phyloP scores from a whole-genome alignment of 2,329 filamentous ascomycete species.

The Lasiodiplodia sp. region DNA sequence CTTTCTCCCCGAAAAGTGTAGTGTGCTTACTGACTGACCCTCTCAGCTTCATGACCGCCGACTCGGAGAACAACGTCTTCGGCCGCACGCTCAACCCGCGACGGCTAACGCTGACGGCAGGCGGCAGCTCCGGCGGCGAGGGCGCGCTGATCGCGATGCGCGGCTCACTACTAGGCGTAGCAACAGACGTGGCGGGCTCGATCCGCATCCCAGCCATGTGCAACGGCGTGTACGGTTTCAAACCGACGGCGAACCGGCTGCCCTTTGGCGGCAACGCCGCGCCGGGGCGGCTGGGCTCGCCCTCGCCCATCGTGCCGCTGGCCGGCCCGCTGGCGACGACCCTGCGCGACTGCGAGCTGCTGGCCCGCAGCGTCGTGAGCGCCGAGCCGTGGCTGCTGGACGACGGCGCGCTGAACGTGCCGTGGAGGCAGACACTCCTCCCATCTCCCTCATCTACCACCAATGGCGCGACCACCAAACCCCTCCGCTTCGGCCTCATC shows the following conservation, averaged over 20 bases:
- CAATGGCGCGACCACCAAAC: conserved; percentile 26
- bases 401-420: conserved; percentile 48
- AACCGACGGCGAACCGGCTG: conserved; percentile 55
- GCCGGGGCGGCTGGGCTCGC: conserved; percentile 26
- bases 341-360: conserved; percentile 50
- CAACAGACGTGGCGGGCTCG: conserved; percentile 66
- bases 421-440: conserved; percentile 52
- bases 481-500: conserved; percentile 29
- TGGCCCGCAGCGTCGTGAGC: conserved; percentile 52
- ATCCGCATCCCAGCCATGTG: conserved; percentile 90
- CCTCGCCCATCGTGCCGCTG: conserved; percentile 44
- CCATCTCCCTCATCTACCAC: background rate
- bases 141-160: conserved; percentile 66
- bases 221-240: conserved; percentile 47
- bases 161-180: conserved; percentile 66
- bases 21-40: background rate
- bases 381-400: conserved; percentile 57
- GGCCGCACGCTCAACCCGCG: conserved; percentile 70
- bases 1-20: conserved; percentile 34
- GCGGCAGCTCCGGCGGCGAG: conserved; percentile 72
- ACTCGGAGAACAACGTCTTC: conserved; percentile 68
- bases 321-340: conserved; percentile 55
- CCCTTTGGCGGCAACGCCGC: conserved; percentile 47
- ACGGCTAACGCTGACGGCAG: conserved; percentile 66
- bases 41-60: conserved; percentile 49